These are phyloP conservation scores for Arthrinium puccinioides DNA, from an alignment of 2,329 filamentous ascomycete genomes.

Conservation along the genomic window DNA sequence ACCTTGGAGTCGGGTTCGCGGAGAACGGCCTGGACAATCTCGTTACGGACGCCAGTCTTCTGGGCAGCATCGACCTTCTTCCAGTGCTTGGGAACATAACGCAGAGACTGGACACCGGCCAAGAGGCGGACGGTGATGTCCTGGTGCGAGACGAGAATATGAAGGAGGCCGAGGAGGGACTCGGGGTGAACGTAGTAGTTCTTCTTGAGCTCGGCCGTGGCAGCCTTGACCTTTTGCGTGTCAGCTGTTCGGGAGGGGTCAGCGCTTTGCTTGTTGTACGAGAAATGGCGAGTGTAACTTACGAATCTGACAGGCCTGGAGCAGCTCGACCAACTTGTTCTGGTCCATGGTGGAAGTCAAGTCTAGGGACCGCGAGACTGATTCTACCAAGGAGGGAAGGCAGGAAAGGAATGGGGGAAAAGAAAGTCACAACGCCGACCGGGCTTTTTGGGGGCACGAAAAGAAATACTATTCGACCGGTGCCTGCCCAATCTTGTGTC, in stretches of 20 bases:
- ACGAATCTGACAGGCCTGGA: conserved; percentile 85
- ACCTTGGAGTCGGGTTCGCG: conserved; percentile 70
- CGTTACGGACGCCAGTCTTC: conserved; percentile 72
- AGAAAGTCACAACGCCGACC: neutral
- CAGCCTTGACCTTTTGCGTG: conserved; percentile 81
- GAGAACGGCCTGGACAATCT: conserved; percentile 77
- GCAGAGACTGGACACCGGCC: conserved; percentile 81
- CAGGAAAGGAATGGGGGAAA: conserved; percentile 1
- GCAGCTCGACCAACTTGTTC: conserved; percentile 76
- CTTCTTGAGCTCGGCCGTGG: conserved; percentile 84
- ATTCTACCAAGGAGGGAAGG: conserved; percentile 2
- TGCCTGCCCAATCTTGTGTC: conserved; percentile 7
- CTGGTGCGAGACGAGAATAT: conserved; percentile 76
- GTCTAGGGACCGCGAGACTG: conserved; percentile 1
- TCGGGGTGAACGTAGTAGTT: conserved; percentile 85
- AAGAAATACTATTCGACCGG: conserved; percentile 1
- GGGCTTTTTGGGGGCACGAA: too few species aligned
- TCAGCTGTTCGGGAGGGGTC: conserved; percentile 51
- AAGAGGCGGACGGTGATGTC: conserved; percentile 73
- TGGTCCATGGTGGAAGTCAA: conserved; percentile 55
- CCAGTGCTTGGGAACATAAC: conserved; percentile 85
- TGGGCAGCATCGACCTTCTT: conserved; percentile 62
- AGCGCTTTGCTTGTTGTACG: neutral
- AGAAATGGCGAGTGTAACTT: conserved; percentile 25
- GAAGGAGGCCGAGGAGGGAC: conserved; percentile 77